Percentiles rank a stretch among this genome's conserved stretches.
Evolutionary conservation across 2,329 filamentous ascomycete species (phyloP).

Genomic region (Colletotrichum liaoningense): DNA sequence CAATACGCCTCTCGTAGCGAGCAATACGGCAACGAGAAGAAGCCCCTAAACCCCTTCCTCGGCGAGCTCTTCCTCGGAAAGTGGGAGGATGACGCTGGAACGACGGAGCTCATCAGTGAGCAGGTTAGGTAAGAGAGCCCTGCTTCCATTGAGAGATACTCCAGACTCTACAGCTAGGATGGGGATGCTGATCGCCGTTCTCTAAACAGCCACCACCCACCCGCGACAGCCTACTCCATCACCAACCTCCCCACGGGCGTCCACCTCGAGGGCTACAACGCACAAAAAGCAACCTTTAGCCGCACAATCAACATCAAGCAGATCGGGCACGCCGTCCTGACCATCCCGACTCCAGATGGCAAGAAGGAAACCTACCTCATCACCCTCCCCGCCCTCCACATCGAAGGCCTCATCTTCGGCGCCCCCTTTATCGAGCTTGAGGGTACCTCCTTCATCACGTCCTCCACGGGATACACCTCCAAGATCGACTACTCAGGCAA

Average conservation of each 20-base stretch:
- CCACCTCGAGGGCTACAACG: conserved; percentile 87
- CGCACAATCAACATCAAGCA: conserved; percentile 96
- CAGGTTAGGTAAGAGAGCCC: conserved; percentile 76
- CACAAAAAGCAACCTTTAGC: conserved; percentile 94
- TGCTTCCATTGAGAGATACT: too few species aligned
- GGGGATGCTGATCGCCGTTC: not conserved
- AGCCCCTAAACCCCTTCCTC: conserved; percentile 95
- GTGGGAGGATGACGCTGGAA: conserved; percentile 86
- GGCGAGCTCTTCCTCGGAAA: conserved; percentile 93
- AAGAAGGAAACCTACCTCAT: conserved; percentile 83
- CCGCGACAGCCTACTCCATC: conserved; percentile 94
- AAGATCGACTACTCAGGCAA: conserved; percentile 95
- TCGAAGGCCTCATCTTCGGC: conserved; percentile 90
- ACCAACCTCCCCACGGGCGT: conserved; percentile 88
- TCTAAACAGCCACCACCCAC: conserved; percentile 80
- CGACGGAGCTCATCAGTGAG: conserved; percentile 89
- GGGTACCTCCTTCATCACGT: conserved; percentile 84
- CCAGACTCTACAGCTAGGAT: not conserved
- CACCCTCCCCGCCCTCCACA: conserved; percentile 90
- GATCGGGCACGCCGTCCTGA: conserved; percentile 87
- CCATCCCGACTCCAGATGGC: conserved; percentile 67
- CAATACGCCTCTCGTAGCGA: conserved; percentile 83
- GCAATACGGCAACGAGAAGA: conserved; percentile 90
- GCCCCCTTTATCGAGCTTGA: conserved; percentile 93
- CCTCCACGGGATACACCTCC: conserved; percentile 85